A percentile compares a stretch with the other conserved stretches of the same genome.
phyloP scores from a whole-genome alignment of 371 early-diverging fungal genomes.

The Mucor circinelloides region DNA sequence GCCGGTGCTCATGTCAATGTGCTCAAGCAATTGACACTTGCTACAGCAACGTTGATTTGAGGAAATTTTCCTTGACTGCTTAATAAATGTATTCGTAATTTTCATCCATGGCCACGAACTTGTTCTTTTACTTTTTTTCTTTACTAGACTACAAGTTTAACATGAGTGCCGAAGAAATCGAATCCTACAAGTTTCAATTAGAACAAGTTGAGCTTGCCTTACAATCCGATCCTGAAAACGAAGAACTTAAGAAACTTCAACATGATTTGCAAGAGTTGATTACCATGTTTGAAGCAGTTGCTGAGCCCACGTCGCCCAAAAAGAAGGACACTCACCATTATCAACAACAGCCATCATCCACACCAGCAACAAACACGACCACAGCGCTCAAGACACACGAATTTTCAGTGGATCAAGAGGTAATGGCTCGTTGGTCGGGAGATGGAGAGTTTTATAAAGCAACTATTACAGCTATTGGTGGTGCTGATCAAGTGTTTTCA shows the following conservation, averaged over 20 bases:
- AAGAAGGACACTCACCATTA: slow-evolving; percentile 19
- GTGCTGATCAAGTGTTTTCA: slow-evolving; percentile 64
- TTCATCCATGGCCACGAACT: background rate
- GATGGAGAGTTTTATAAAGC: slow-evolving; percentile 80
- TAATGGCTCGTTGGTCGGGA: slow-evolving; percentile 66
- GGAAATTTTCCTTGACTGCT: background rate
- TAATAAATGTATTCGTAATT: background rate
- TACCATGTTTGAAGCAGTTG: slow-evolving; percentile 51
- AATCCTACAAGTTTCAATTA: slow-evolving; percentile 68
- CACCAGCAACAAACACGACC: slow-evolving; percentile 2
- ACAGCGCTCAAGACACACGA: slow-evolving; percentile 34
- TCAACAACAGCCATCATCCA: background rate
- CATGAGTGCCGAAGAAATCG: slow-evolving; percentile 58
- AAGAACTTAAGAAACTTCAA: slow-evolving; percentile 69
- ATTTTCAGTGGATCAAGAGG: slow-evolving; percentile 62
- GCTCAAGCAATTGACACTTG: background rate
- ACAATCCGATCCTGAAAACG: slow-evolving; percentile 67
- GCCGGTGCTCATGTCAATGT: background rate
- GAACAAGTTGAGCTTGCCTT: slow-evolving; percentile 78
- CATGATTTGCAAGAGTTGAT: slow-evolving; percentile 75
- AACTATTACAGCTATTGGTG: slow-evolving; percentile 67
- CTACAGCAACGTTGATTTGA: too few relatives aligned
- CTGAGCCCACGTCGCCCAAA: slow-evolving; percentile 14
- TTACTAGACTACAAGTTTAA: background rate
- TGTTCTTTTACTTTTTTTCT: background rate